Conservation (phyloP, 2,329 filamentous ascomycete species). For the Fusarium marasasianum region DNA sequence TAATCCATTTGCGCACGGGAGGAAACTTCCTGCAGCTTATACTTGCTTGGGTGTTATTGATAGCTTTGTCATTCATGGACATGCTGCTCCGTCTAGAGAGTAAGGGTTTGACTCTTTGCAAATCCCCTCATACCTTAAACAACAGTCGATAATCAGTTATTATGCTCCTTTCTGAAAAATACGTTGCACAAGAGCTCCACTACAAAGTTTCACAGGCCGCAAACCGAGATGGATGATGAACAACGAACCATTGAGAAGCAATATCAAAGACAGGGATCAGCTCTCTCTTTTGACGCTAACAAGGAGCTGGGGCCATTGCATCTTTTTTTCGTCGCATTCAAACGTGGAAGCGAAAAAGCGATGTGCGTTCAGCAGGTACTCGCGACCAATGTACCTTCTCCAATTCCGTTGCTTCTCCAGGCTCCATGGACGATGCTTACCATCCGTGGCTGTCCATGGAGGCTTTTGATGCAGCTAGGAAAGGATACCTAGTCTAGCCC, state of each 20-base stretch:
- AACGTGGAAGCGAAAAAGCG: constrained; percentile 5
- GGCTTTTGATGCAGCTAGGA: constrained; percentile 2
- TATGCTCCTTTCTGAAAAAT: background rate
- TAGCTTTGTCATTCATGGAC: background rate
- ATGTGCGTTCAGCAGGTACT: constrained; percentile 15
- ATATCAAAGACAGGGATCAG: constrained; percentile 17
- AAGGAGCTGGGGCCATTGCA: constrained; percentile 34
- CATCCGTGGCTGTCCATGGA: constrained; percentile 12
- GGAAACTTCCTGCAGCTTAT: constrained; percentile 4
- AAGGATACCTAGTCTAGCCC: background rate
- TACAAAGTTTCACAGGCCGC: constrained; percentile 33
- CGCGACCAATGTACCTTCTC: constrained; percentile 20
- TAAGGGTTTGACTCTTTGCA: background rate
- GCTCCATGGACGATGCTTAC: background rate
- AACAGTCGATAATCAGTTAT: background rate
- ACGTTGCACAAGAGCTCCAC: constrained; percentile 22
- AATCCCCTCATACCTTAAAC: background rate
- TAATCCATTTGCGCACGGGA: background rate
- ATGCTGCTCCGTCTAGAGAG: background rate
- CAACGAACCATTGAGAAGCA: constrained; percentile 14
- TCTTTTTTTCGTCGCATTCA: constrained; percentile 26
- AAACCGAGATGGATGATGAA: constrained; percentile 28
- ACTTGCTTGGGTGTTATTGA: background rate
- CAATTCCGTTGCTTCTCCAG: background rate
- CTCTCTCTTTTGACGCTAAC: constrained; percentile 14